phyloP scores from a whole-genome alignment of 1,284 basidiomycete genomes.

The Spongiforma sp. region DNA sequence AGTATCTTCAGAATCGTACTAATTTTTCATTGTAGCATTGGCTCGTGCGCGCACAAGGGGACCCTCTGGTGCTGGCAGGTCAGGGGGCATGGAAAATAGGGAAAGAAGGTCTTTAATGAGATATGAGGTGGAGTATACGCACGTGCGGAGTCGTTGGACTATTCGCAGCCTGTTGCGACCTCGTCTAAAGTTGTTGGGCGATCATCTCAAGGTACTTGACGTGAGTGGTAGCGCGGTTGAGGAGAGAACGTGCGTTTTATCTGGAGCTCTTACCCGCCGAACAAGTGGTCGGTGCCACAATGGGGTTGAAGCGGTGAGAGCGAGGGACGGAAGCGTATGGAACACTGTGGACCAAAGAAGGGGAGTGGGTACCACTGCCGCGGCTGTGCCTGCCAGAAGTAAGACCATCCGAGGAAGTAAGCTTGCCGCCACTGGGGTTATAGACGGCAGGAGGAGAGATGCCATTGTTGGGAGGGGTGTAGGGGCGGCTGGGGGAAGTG shows the following conservation, averaged over 20 bases:
- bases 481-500: slow-evolving; percentile 64
- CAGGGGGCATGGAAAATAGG: not conserved
- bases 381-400: slow-evolving; percentile 69
- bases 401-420: slow-evolving; percentile 71
- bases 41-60: not conserved
- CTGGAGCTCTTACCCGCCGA: slow-evolving; percentile 53
- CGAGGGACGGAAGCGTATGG: slow-evolving; percentile 67
- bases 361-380: slow-evolving; percentile 66
- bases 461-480: slow-evolving; percentile 67
- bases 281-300: slow-evolving; percentile 57
- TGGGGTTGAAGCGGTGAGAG: slow-evolving; percentile 77
- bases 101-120: too few species aligned
- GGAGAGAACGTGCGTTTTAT: slow-evolving; percentile 63
- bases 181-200: slow-evolving; percentile 71
- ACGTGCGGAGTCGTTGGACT: slow-evolving; percentile 75
- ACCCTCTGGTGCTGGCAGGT: not conserved
- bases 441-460: slow-evolving; percentile 76
- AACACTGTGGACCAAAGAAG: slow-evolving; percentile 52
- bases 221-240: slow-evolving; percentile 83
- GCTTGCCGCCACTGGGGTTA: slow-evolving; percentile 68
- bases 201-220: slow-evolving; percentile 82
- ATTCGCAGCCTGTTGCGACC: slow-evolving; percentile 74
- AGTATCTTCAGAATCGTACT: not conserved
- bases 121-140: slow-evolving; percentile 20
- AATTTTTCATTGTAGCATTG: not conserved